Conservation (phyloP, 2,329 filamentous ascomycete genomes). For the Aspergillus luchuensis region DNA sequence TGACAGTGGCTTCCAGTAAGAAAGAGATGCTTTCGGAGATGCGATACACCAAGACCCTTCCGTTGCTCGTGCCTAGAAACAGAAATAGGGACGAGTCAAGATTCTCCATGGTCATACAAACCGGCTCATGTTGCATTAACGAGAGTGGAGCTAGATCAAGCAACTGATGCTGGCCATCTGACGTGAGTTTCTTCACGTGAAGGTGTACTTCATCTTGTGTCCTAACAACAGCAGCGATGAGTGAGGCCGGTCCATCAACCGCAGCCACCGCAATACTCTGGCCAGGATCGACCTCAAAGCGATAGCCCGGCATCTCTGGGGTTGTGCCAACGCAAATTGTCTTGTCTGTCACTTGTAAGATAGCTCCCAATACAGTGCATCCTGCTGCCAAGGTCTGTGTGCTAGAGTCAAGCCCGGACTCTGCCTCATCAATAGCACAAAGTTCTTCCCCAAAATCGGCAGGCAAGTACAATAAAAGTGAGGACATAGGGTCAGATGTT, state of each 20-base stretch:
- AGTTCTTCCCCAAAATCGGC: conserved; percentile 42
- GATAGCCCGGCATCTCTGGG: conserved; percentile 24
- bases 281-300: conserved; percentile 24
- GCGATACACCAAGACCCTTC: conserved; percentile 37
- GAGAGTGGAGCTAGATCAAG: conserved; percentile 27
- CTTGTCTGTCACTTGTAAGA: conserved; percentile 48
- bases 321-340: conserved; percentile 37
- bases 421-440: conserved; percentile 41
- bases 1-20: conserved; percentile 29
- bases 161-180: conserved; percentile 22
- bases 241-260: conserved; percentile 31
- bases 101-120: conserved; percentile 37
- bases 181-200: conserved; percentile 28
- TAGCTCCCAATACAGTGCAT: conserved; percentile 34
- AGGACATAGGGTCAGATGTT: conserved; percentile 45
- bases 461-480: conserved; percentile 42
- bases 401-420: conserved; percentile 44
- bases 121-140: conserved; percentile 37
- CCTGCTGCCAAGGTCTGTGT: conserved; percentile 49
- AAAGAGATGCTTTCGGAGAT: conserved; percentile 26
- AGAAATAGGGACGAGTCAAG: conserved; percentile 32
- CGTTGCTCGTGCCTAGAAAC: conserved; percentile 45
- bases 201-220: conserved; percentile 30
- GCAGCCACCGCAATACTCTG: conserved; percentile 34
- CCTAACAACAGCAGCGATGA: conserved; percentile 33